Evolutionary conservation across 441 rosid species (phyloP), one percentile per base, ranked within the genome.

Genomic region (Jatropha multifida): DNA sequence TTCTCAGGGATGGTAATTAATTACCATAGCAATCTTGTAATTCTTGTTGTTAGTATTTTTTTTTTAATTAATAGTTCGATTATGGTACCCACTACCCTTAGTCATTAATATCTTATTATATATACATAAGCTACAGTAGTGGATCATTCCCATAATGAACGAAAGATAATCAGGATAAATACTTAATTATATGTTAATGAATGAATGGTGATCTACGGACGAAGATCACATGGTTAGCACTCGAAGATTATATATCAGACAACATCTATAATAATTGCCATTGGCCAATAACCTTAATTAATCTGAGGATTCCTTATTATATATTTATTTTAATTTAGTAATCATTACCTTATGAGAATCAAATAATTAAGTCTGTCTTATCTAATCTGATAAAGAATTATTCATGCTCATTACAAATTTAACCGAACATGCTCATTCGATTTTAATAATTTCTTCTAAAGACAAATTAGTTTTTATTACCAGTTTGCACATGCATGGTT

Each of bases 211-310:
- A 44, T 44, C 2, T 1, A 6, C 9, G 10, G 48, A 6, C 6
- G 32, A 32, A 32, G 46, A 37, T 66, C 71, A 73, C 77, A 56
- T 76, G 83, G 46, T 63, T 69, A 37, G 65, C 75, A 73, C 75
- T 59, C 55, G 15, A 71, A 23, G 10, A 11, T 13, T 54, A 44
- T 26, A 26, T 14, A 54, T 52, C 42, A 56, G 11, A 9, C 37
- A 67, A 44, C 15, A 67, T 58, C 27, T 32, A 32, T 32, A 32
- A 37, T 44, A 44, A 8, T n/a, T 18, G 17, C 17, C 54, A 51
- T 14, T 65, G 11, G 10, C 44, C 12, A 46, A 2, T 41, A 3
- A 42, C 4, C 46, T 42, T 5, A 42, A 3, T 48, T 65, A 65
- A 65, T 68, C 8, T 59, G 9, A 42, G 26, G 52, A 55, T 70